Percentiles rank a stretch among this genome's conserved stretches.
Evolutionary conservation across 2,329 filamentous ascomycete genomes (phyloP).

Genomic region (Colletotrichum sojae): DNA sequence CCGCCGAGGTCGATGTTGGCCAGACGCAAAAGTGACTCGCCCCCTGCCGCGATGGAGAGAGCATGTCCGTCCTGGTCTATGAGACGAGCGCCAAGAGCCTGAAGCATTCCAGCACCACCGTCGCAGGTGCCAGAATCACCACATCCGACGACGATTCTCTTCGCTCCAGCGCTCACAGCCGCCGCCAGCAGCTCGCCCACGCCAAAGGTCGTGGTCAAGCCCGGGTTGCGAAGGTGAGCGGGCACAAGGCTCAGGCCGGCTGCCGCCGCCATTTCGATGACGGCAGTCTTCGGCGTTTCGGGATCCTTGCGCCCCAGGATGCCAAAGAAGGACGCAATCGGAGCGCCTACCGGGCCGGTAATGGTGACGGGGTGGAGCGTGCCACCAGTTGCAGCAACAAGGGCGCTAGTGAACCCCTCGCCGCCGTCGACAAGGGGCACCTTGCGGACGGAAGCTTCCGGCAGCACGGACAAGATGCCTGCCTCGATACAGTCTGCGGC

Average conservation of each 20-base stretch:
- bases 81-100: conserved; percentile 64
- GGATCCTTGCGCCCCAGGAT: conserved; percentile 51
- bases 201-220: conserved; percentile 64
- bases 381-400: conserved; percentile 60
- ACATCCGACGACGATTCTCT: conserved; percentile 64
- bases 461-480: conserved; percentile 60
- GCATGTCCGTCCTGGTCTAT: conserved; percentile 53
- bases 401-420: conserved; percentile 64
- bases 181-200: conserved; percentile 64
- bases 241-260: conserved; percentile 66
- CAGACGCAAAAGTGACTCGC: conserved; percentile 55
- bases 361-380: conserved; percentile 54
- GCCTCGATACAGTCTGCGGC: conserved; percentile 65
- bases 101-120: conserved; percentile 67
- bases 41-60: conserved; percentile 57
- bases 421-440: conserved; percentile 67
- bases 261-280: conserved; percentile 68
- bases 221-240: conserved; percentile 58
- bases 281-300: conserved; percentile 53
- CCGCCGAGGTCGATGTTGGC: conserved; percentile 54
- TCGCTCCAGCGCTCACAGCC: conserved; percentile 61
- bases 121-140: conserved; percentile 69
- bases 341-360: conserved; percentile 59
- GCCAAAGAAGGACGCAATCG: conserved; percentile 61
- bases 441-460: conserved; percentile 59